Base-by-base conservation (phyloP, 2,329 filamentous ascomycete genomes). In the Zasmidium cellare region DNA sequence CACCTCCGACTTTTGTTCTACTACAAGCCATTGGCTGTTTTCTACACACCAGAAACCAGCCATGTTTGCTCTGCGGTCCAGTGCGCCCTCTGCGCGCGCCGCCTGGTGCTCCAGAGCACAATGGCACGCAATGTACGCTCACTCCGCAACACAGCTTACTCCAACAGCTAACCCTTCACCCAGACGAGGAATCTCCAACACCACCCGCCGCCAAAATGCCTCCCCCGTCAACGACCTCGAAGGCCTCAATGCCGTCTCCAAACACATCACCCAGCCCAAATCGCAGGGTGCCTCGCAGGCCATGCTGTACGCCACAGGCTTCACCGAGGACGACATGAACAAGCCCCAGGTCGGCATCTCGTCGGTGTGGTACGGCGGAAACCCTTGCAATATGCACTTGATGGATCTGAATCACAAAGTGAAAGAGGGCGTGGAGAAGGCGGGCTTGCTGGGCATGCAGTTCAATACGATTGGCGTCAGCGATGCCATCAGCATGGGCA, bases 391-490 rank as follows among this genome's bases (percentile, higher is more conserved):
- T 80, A 99, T 97, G 93, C 94, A 99, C 77, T 81, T 99, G 62
- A 83, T 99, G 76, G 90, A 96, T 71, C 85, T 99, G 60, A 96
- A 90, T 72, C 82, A 88, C 74, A 80, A 88, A 64, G 89, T 96
- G 65, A 87, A 85, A 67, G 84, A 89, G 71, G 85, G 87, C 61
- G 88, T 90, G 28, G 78, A 87, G 67, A 81, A 88, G 69, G 90
- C 92, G 6, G 74, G 91, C 20, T 82, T 99, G 61, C 83, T 96
- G 60, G 91, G 92, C 63, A 96, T 96, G 82, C 92, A 97, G 75
- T 99, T 99, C 85, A 99, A 99, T 82, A 99, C 96, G 60, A 91
- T 99, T 71, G 94, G 94, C 71, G 96, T 99, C 66, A 96, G 91
- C 64, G 94, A 99, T 75, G 94, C 87, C 58, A 99, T 99, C 69